Percentiles rank a stretch among this genome's conserved stretches.
Evolutionary conservation across 768 basidiomycete genomes (phyloP).

Genomic region (Pluteus cervinus): DNA sequence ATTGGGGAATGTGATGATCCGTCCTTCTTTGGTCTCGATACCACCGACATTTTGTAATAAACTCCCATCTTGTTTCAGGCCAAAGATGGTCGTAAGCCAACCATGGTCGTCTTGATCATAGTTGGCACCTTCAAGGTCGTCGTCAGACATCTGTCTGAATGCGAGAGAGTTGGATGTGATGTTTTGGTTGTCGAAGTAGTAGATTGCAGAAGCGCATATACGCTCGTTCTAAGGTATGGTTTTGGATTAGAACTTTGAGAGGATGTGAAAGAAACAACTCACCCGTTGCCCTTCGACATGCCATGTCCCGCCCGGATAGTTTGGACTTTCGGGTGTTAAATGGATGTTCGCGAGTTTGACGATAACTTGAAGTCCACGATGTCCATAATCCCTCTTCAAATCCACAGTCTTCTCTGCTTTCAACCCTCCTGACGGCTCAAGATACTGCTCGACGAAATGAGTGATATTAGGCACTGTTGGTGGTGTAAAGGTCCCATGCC

Average conservation of each 20-base stretch:
- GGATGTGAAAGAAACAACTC: background rate
- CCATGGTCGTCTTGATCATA: constrained; percentile 13
- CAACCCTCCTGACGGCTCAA: too few species aligned
- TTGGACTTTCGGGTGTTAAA: constrained; percentile 29
- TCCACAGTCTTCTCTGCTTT: constrained; percentile 8
- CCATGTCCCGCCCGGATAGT: constrained; percentile 30
- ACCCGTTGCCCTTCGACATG: constrained; percentile 28
- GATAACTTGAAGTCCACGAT: constrained; percentile 20
- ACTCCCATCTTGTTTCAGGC: constrained; percentile 10
- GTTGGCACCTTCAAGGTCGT: constrained; percentile 8
- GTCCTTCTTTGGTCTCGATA: constrained; percentile 17
- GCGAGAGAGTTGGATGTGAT: constrained; percentile 20
- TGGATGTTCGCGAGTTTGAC: constrained; percentile 27
- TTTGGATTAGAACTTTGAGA: background rate
- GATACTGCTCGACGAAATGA: background rate
- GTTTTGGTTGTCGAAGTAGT: constrained; percentile 21
- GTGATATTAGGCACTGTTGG: constrained; percentile 1
- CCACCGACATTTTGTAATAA: constrained; percentile 16
- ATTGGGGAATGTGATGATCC: constrained; percentile 27
- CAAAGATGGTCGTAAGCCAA: constrained; percentile 14
- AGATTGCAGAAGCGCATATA: constrained; percentile 18
- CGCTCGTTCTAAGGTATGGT: constrained; percentile 19
- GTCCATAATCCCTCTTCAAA: constrained; percentile 9
- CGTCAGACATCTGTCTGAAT: constrained; percentile 19
- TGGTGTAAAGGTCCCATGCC: constrained; percentile 10